Evolutionary conservation across 2,329 filamentous ascomycete genomes (phyloP), one percentile per base, ranked within the genome.

Genomic region (Colletotrichum cordylinicola): DNA sequence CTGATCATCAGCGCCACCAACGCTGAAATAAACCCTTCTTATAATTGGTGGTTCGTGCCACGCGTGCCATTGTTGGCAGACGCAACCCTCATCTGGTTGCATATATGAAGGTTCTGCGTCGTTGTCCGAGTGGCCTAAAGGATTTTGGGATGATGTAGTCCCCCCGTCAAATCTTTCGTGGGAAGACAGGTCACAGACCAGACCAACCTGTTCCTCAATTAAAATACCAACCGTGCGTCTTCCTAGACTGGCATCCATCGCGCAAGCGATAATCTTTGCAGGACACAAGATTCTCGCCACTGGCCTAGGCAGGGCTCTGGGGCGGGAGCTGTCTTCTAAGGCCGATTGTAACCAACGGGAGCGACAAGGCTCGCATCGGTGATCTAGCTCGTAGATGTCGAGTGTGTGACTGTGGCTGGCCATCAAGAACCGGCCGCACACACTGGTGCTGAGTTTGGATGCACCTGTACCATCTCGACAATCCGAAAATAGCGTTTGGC

Each of bases 1-100:
- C 18, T 90, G 90, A 77, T 93, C 91, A 69, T 93, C 89, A 48
- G 88, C 83, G 3, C 89, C 91, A 79, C 92, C 93, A 55, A 94
- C 80, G 76, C 90, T 86, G 55, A 87, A 85, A 79, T 83, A 84
- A 3, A 48, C 18, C 9, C 39, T n/a, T 48, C 39, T 18, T n/a
- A 48, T 9, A 3, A 48, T 48, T 48, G 84, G 77, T 4, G 80
- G 74, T 27, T 65, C 39, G 18, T 5, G 66, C n/a, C 74, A 74
- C 12, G 74, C 76, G 6, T 80, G 73, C n/a, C 73, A 77, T 21
- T 74, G 76, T 43, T 77, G 72, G 69, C 83, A 84, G 65, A 79
- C 58, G 60, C 83, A 83, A 1, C 8, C 16, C n/a, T 27, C 33
- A 7, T 24, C 4, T 24, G 8, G 9, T 8, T 39, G 12, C 39